A percentile compares a stretch with the other conserved stretches of the same genome.
These are phyloP conservation scores for Hymenoscyphus fructigenus DNA, from an alignment of 2,329 filamentous ascomycete genomes.

Conservation along the genomic window DNA sequence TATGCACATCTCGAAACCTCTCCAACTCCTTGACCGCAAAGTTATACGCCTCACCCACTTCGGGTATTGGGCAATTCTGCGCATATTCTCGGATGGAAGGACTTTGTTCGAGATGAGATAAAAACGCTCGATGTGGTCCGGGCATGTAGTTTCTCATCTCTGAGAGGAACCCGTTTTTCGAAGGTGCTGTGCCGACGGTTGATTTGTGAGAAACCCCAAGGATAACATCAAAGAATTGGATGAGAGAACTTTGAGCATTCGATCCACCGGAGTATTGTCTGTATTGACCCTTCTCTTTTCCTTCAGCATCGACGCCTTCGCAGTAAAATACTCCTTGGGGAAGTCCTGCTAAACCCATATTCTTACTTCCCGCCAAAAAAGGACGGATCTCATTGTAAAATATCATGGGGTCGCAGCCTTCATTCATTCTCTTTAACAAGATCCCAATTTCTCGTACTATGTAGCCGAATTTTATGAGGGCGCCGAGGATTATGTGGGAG, in stretches of 20 bases:
- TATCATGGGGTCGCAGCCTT: slow-evolving; percentile 79
- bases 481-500: slow-evolving; percentile 57
- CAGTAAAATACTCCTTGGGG: slow-evolving; percentile 82
- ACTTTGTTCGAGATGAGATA: slow-evolving; percentile 69
- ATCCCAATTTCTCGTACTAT: slow-evolving; percentile 67
- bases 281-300: slow-evolving; percentile 64
- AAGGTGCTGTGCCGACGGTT: slow-evolving; percentile 33
- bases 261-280: slow-evolving; percentile 83
- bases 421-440: slow-evolving; percentile 81
- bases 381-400: slow-evolving; percentile 91
- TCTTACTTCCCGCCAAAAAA: slow-evolving; percentile 86
- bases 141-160: slow-evolving; percentile 92
- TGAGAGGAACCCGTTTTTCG: slow-evolving; percentile 34
- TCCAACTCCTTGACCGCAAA: slow-evolving; percentile 73
- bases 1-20: slow-evolving; percentile 78
- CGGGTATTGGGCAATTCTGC: slow-evolving; percentile 42
- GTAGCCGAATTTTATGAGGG: slow-evolving; percentile 63
- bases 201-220: slow-evolving; percentile 75
- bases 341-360: slow-evolving; percentile 82
- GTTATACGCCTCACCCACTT: slow-evolving; percentile 64
- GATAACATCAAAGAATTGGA: slow-evolving; percentile 89
- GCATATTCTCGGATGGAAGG: slow-evolving; percentile 63
- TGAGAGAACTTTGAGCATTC: slow-evolving; percentile 88
- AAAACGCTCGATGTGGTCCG: slow-evolving; percentile 74
- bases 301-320: slow-evolving; percentile 61